Conservation (phyloP, 1,284 basidiomycete genomes). For the Puccinia triticina region DNA sequence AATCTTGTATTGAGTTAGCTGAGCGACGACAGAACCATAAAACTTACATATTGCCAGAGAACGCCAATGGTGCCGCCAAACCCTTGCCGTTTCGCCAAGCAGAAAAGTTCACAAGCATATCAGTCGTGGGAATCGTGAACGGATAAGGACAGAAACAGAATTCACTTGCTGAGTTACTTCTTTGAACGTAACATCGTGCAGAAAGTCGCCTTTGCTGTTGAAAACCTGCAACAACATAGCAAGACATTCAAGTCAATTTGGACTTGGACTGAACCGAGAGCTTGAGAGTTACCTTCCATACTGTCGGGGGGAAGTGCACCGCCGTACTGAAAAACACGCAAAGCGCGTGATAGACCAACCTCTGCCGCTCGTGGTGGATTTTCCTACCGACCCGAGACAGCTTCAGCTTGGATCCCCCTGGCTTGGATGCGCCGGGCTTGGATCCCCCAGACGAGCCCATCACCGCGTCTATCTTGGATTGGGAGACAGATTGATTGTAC, state of each 20-base stretch:
- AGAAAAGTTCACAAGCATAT: background rate
- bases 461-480: slow-evolving; percentile 2
- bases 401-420: no score
- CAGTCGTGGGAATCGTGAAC: background rate
- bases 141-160: background rate
- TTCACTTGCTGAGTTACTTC: slow-evolving; percentile 8
- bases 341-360: slow-evolving; percentile 9
- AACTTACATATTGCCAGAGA: slow-evolving; percentile 12
- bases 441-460: background rate
- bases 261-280: background rate
- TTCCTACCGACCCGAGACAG: slow-evolving; percentile 2
- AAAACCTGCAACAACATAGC: background rate
- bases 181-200: background rate
- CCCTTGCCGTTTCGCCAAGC: background rate
- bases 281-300: background rate
- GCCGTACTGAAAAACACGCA: background rate
- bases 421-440: no score
- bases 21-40: no score
- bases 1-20: background rate
- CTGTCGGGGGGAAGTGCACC: background rate
- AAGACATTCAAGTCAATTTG: background rate
- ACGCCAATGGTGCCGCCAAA: background rate
- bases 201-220: background rate
- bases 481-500: slow-evolving; percentile 15
- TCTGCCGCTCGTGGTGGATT: slow-evolving; percentile 1